Conservation (phyloP, 2,329 filamentous ascomycete genomes). For the Fusarium dlaminii region DNA sequence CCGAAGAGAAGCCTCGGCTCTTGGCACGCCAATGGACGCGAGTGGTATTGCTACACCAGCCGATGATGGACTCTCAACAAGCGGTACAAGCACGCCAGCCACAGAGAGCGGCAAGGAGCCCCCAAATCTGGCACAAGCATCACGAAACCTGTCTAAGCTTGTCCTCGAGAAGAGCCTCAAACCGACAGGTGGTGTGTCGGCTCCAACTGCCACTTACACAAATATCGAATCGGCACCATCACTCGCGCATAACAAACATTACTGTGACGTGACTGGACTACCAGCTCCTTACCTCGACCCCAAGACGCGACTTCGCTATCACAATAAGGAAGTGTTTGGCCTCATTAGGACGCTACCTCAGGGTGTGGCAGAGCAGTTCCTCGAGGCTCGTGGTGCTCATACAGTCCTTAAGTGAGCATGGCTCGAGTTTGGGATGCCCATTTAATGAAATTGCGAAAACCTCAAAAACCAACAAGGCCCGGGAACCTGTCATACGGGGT, state of each 20-base stretch:
- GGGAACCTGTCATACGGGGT: background rate
- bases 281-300: conserved; percentile 93
- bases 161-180: conserved; percentile 84
- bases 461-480: background rate
- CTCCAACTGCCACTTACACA: conserved; percentile 86
- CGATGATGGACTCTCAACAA: conserved; percentile 65
- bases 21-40: conserved; percentile 79
- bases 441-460: conserved; percentile 3
- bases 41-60: conserved; percentile 78
- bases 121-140: conserved; percentile 87
- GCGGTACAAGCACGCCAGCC: conserved; percentile 66
- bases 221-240: conserved; percentile 96
- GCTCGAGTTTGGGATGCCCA: background rate
- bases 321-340: conserved; percentile 90
- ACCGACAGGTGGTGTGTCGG: conserved; percentile 49
- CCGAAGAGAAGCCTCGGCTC: conserved; percentile 86
- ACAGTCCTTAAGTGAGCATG: conserved; percentile 82
- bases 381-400: conserved; percentile 91
- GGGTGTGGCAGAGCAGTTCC: conserved; percentile 84
- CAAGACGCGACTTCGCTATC: conserved; percentile 92
- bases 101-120: conserved; percentile 54
- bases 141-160: conserved; percentile 84
- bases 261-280: conserved; percentile 95
- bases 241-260: conserved; percentile 83
- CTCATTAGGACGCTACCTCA: conserved; percentile 84